phyloP scores from a whole-genome alignment of 75 land plant genomes.

The Pinus albicaulis region DNA sequence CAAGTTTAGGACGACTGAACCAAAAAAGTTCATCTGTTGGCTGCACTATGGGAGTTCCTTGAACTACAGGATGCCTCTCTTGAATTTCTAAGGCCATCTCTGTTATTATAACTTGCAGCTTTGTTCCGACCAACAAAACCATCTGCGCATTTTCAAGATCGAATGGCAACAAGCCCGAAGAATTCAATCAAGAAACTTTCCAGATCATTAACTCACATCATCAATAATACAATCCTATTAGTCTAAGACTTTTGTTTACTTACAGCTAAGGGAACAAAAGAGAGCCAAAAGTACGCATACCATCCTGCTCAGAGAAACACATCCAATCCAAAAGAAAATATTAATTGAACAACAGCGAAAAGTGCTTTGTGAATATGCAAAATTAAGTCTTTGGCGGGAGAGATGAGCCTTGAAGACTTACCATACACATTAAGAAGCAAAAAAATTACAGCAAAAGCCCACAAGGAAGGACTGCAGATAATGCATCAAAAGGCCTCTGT shows the following conservation, averaged over 20 bases:
- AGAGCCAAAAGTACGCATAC: conserved; percentile 52
- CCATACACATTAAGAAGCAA: conserved; percentile 32
- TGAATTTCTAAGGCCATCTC: conserved; percentile 38
- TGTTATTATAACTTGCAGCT: conserved; percentile 53
- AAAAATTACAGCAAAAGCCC: conserved; percentile 30
- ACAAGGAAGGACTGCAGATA: conserved; percentile 20
- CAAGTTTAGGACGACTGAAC: conserved; percentile 52
- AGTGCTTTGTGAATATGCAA: background rate
- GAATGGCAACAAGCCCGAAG: background rate
- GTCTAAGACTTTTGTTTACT: conserved; percentile 7
- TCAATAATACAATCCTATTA: background rate
- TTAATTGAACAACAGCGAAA: background rate
- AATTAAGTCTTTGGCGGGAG: background rate
- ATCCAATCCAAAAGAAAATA: background rate
- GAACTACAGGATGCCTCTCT: conserved; percentile 10
- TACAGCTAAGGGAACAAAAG: conserved; percentile 59
- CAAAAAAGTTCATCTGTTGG: conserved; percentile 56
- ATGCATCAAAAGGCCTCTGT: background rate
- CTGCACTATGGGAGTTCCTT: conserved; percentile 16
- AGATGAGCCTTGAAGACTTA: conserved; percentile 1
- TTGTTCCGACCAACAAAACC: conserved; percentile 47
- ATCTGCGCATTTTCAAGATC: conserved; percentile 22
- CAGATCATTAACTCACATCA: background rate
- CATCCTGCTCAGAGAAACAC: conserved; percentile 36
- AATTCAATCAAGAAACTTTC: background rate